Base-by-base conservation (phyloP, 2,329 filamentous ascomycete genomes). In the Spiromastix sp. region DNA sequence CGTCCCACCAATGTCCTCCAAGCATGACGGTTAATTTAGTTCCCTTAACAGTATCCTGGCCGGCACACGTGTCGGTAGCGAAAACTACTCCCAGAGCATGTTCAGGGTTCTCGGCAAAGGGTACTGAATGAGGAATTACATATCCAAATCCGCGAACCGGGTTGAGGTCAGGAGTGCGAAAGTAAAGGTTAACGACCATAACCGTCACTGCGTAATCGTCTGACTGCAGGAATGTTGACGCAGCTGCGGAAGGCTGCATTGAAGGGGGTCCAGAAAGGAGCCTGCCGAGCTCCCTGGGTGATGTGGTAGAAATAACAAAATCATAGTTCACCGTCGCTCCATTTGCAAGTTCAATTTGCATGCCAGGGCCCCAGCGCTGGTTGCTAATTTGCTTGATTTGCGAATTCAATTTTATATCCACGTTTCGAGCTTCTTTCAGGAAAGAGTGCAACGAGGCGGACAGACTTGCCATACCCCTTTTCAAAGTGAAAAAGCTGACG, bases 21-120 rank as follows among this genome's bases (percentile, higher is more conserved):
- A 98, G 67, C 77, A 98, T 93, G 48, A 96, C 83, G 11, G 89
- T 94, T 35, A 96, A 61, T 57, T 93, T 94, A 10, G 85, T 93
- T 16, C 84, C 85, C 0, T 56, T 52, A 1, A 57, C 67, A 3
- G 61, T 66, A 52, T 81, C 74, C 47, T 73, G 68, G 12, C 70
- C 71, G 32, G 59, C 51, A n/a, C 67, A 62, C 12, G 72, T 71
- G 43, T 85, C 77, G 2, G 79, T 84, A 59, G 94, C 86, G 58
- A 96, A 96, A 41, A 96, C 81, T 34, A 96, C 87, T 42, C 91
- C 91, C 4, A 98, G 76, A 1, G 81, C 83, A 42, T 77, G 73
- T 56, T 93, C 84, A 1, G 84, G 81, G 54, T 94, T 93, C 45
- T 85, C 70, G 24, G 76, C 74, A 31, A 70, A 67, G 3, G 79